phyloP scores from a whole-genome alignment of 2,329 filamentous ascomycete species.

The Penicillium sp. region DNA sequence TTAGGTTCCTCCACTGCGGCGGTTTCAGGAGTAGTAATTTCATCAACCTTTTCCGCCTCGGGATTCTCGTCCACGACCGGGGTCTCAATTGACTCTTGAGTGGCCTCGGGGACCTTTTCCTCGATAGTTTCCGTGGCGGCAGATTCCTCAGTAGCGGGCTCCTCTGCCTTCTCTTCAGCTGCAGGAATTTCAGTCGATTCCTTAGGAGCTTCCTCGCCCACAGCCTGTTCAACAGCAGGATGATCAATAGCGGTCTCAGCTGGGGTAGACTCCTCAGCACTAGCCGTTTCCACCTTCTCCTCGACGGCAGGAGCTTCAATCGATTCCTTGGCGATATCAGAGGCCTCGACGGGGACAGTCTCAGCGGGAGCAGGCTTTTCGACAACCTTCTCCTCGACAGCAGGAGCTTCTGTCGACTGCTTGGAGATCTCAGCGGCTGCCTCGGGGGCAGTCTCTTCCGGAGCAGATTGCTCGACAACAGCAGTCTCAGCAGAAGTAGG shows the following conservation, averaged over 20 bases:
- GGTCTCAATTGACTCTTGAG: background rate
- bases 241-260: slow-evolving; percentile 17
- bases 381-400: background rate
- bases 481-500: background rate
- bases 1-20: background rate
- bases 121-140: background rate
- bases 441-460: background rate
- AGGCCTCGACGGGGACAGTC: background rate
- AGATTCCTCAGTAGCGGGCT: background rate
- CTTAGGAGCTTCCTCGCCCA: background rate
- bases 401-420: background rate
- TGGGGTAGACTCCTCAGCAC: background rate
- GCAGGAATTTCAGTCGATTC: background rate
- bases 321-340: background rate
- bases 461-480: background rate
- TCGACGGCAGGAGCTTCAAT: background rate
- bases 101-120: background rate
- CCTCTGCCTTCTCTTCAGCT: background rate
- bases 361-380: background rate
- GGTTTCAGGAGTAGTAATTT: background rate
- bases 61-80: background rate
- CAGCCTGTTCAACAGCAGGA: slow-evolving; percentile 17
- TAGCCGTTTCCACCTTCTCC: background rate
- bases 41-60: background rate
- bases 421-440: background rate